These are phyloP conservation scores for Hericium coralloides DNA, from an alignment of 768 basidiomycete species.

Conservation along the genomic window DNA sequence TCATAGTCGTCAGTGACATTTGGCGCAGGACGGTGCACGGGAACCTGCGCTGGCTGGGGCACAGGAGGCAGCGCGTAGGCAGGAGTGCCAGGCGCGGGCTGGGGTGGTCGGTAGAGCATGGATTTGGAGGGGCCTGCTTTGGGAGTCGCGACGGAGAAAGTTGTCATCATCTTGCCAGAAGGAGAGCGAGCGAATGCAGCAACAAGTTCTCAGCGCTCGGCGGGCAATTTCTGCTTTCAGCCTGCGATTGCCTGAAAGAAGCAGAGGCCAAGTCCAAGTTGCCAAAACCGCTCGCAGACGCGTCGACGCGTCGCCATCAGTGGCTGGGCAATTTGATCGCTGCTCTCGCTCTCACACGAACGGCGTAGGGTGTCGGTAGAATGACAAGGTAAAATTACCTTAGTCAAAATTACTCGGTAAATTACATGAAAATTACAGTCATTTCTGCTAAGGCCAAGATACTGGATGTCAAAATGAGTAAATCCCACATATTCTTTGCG, in stretches of 20 bases:
- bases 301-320: not conserved
- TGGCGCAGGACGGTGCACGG: slow-evolving; percentile 7
- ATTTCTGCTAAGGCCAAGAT: too few species aligned
- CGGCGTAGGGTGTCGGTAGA: too few species aligned
- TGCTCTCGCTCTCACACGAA: too few species aligned
- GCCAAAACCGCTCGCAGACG: not conserved
- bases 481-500: too few species aligned
- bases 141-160: slow-evolving; percentile 14
- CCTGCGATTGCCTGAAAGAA: not conserved
- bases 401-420: too few species aligned
- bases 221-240: not conserved
- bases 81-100: not conserved
- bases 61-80: not conserved
- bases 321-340: too few species aligned
- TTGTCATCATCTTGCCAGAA: slow-evolving; percentile 11
- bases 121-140: not conserved
- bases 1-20: slow-evolving; percentile 66
- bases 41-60: not conserved
- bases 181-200: not conserved
- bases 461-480: too few species aligned
- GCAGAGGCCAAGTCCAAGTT: not conserved
- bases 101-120: slow-evolving; percentile 12
- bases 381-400: too few species aligned
- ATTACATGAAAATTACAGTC: too few species aligned
- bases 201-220: not conserved